A percentile compares a stretch with the other conserved stretches of the same genome.
Evolutionary conservation across 768 basidiomycete species (phyloP).

Genomic region (Lactarius quietus): DNA sequence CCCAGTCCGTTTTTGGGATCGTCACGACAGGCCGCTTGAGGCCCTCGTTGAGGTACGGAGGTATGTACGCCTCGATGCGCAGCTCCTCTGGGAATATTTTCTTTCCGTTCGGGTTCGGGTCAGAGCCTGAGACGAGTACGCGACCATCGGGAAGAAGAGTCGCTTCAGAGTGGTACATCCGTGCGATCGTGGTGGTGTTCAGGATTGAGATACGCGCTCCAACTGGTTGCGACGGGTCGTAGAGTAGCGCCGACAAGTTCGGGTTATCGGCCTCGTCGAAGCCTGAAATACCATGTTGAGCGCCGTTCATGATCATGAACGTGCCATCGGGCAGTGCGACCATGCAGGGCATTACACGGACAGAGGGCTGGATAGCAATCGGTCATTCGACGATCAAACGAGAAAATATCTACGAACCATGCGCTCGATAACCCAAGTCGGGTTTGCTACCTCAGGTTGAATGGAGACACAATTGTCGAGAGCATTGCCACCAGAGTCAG

Average conservation of each 20-base stretch:
- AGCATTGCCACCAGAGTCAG: constrained; percentile 46
- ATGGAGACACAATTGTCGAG: constrained; percentile 73
- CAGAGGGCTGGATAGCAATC: constrained; percentile 47
- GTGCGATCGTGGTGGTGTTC: constrained; percentile 62
- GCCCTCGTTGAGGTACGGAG: constrained; percentile 75
- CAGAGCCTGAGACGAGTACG: constrained; percentile 73
- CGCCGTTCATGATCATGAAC: constrained; percentile 72
- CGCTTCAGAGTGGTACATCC: constrained; percentile 77
- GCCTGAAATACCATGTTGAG: constrained; percentile 62
- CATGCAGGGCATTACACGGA: constrained; percentile 75
- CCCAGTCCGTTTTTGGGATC: constrained; percentile 60
- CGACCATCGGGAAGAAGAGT: constrained; percentile 72
- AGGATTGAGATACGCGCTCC: constrained; percentile 63
- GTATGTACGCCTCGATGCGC: constrained; percentile 76
- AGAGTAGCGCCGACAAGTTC: constrained; percentile 48
- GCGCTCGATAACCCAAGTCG: constrained; percentile 70
- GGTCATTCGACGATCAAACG: not conserved
- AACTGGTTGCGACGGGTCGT: constrained; percentile 59
- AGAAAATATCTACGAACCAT: constrained; percentile 50
- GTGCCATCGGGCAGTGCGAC: constrained; percentile 69
- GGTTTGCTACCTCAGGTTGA: constrained; percentile 55
- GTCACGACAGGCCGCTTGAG: constrained; percentile 58
- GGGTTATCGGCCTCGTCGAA: constrained; percentile 54
- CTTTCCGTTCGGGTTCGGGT: constrained; percentile 50
- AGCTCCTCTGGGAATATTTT: constrained; percentile 65